phyloP scores from a whole-genome alignment of 2,329 filamentous ascomycete genomes.

The Fusarium decemcellulare region DNA sequence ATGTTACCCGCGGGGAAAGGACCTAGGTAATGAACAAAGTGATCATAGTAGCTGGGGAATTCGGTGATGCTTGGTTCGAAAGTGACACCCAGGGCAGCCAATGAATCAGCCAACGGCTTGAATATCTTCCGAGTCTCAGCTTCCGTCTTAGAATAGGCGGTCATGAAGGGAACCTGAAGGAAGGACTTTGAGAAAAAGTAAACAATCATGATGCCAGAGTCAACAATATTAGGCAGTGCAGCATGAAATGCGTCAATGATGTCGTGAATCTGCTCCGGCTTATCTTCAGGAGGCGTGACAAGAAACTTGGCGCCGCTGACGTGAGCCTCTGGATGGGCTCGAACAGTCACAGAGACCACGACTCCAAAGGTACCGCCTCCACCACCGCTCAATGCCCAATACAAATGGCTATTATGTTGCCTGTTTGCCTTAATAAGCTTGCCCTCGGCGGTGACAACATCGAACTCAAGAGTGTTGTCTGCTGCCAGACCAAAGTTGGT shows the following conservation, averaged over 20 bases:
- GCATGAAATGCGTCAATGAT: conserved; percentile 44
- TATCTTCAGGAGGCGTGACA: conserved; percentile 16
- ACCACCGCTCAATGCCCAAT: conserved; percentile 74
- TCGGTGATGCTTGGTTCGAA: conserved; percentile 27
- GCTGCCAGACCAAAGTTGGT: conserved; percentile 70
- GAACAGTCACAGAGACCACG: conserved; percentile 68
- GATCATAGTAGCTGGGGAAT: conserved; percentile 53
- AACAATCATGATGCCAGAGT: conserved; percentile 62
- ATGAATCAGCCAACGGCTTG: conserved; percentile 46
- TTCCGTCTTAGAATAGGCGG: conserved; percentile 59
- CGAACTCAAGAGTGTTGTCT: conserved; percentile 70
- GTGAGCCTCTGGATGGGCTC: conserved; percentile 59
- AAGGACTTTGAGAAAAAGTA: conserved; percentile 49
- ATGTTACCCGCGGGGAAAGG: conserved; percentile 57
- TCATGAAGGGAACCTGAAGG: conserved; percentile 52
- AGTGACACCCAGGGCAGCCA: conserved; percentile 26
- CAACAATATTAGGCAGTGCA: conserved; percentile 54
- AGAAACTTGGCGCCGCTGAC: conserved; percentile 50
- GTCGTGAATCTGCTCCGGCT: conserved; percentile 25
- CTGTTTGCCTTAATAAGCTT: conserved; percentile 61
- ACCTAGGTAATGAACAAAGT: conserved; percentile 59
- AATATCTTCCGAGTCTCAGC: conserved; percentile 56
- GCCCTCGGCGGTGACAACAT: conserved; percentile 68
- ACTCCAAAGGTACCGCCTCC: conserved; percentile 72
- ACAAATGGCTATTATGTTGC: conserved; percentile 67